Evolutionary conservation across 495 filamentous ascomycete species (phyloP).

Genomic region (Rusavskia elegans): DNA sequence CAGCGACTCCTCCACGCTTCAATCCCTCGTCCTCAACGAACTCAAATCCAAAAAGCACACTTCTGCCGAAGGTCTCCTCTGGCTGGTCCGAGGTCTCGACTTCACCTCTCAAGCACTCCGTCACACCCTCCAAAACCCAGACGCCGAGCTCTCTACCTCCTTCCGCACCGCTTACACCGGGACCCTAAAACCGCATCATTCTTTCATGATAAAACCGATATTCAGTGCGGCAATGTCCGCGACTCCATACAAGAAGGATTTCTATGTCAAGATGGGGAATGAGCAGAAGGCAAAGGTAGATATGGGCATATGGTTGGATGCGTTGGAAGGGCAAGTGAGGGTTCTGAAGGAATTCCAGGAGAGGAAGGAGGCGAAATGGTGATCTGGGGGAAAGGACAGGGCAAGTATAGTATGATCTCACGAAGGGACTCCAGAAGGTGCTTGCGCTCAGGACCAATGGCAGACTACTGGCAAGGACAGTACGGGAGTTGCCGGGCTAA

Average conservation of each 20-base stretch:
- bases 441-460: too few species aligned
- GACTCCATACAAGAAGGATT: conserved; percentile 79
- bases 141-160: conserved; percentile 63
- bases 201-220: conserved; percentile 68
- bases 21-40: conserved; percentile 72
- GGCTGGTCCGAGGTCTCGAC: conserved; percentile 80
- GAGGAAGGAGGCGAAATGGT: conserved; percentile 58
- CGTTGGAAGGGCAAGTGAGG: conserved; percentile 54
- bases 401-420: too few species aligned
- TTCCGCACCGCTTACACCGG: conserved; percentile 72
- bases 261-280: conserved; percentile 67
- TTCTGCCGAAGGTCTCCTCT: conserved; percentile 78
- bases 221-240: conserved; percentile 86
- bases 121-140: conserved; percentile 48
- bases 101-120: conserved; percentile 78
- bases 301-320: conserved; percentile 26
- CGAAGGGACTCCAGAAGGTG: too few species aligned
- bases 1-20: conserved; percentile 58
- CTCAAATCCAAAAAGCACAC: conserved; percentile 70
- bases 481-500: too few species aligned
- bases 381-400: conserved; percentile 5
- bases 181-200: conserved; percentile 85
- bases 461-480: too few species aligned
- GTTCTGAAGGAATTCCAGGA: conserved; percentile 62
- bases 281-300: conserved; percentile 34